Conservation (phyloP, 768 basidiomycete genomes). For the Boletus patriciae region DNA sequence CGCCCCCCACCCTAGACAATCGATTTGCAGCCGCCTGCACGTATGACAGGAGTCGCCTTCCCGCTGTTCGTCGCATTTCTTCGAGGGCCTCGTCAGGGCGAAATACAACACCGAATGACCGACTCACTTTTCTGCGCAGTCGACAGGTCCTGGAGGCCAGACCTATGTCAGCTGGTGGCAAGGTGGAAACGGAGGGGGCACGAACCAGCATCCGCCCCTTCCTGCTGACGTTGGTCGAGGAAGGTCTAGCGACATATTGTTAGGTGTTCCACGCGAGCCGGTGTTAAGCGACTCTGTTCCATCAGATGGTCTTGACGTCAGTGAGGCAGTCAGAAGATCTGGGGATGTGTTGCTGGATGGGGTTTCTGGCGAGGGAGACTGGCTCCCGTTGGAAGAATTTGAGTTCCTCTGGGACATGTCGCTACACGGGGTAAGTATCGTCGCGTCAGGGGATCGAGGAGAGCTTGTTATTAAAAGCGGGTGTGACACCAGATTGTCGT, state of each 20-base stretch:
- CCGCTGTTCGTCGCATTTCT: slow-evolving; percentile 91
- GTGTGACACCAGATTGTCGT: slow-evolving; percentile 20
- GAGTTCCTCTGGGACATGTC: slow-evolving; percentile 53
- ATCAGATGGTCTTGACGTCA: slow-evolving; percentile 39
- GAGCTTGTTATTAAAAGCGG: slow-evolving; percentile 29
- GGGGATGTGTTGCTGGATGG: slow-evolving; percentile 47
- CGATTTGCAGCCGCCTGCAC: slow-evolving; percentile 75
- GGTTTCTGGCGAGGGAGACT: slow-evolving; percentile 48
- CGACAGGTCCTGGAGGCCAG: slow-evolving; percentile 68
- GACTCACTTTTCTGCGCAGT: slow-evolving; percentile 70
- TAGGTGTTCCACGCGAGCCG: slow-evolving; percentile 43
- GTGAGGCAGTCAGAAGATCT: slow-evolving; percentile 37
- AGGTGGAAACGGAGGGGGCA: slow-evolving; percentile 15
- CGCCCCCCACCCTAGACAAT: slow-evolving; percentile 83
- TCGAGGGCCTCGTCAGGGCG: slow-evolving; percentile 9
- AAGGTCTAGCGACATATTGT: slow-evolving; percentile 47
- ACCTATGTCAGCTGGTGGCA: slow-evolving; percentile 7
- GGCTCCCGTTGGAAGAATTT: slow-evolving; percentile 49
- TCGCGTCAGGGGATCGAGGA: slow-evolving; percentile 22
- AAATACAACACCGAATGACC: neutral
- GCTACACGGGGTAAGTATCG: slow-evolving; percentile 14
- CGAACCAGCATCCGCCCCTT: slow-evolving; percentile 81
- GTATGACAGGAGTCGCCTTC: slow-evolving; percentile 80
- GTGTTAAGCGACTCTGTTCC: slow-evolving; percentile 28
- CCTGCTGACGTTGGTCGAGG: slow-evolving; percentile 55